Evolutionary conservation across 768 basidiomycete genomes (phyloP).

Genomic region (Rhizopogon rudus): DNA sequence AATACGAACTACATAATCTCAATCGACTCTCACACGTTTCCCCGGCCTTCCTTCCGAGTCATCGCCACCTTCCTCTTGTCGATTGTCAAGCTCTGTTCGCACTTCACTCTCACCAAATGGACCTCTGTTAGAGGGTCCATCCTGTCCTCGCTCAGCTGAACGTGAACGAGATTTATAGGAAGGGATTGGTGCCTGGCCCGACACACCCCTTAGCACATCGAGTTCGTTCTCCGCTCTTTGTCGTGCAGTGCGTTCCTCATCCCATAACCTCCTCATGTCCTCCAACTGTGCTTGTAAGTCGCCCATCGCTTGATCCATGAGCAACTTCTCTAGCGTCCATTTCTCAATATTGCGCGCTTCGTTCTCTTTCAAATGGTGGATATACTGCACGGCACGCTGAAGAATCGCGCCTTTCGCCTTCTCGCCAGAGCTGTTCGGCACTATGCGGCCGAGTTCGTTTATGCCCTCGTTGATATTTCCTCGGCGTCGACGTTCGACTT

Average conservation of each 20-base stretch:
- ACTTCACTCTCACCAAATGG: constrained; percentile 11
- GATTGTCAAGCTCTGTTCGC: constrained; percentile 17
- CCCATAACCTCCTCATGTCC: constrained; percentile 77
- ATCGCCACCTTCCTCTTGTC: constrained; percentile 14
- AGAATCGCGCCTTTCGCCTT: constrained; percentile 90
- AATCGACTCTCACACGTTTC: constrained; percentile 29
- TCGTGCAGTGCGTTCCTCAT: constrained; percentile 63
- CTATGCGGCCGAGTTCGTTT: constrained; percentile 82
- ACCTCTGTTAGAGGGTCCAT: constrained; percentile 6
- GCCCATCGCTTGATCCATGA: constrained; percentile 92
- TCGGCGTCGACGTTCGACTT: constrained; percentile 91
- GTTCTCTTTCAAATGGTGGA: constrained; percentile 87
- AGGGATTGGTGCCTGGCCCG: constrained; percentile 6
- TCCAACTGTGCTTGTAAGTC: constrained; percentile 81
- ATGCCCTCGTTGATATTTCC: constrained; percentile 98
- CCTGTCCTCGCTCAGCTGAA: constrained; percentile 23
- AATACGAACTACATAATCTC: constrained; percentile 7
- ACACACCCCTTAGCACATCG: constrained; percentile 42
- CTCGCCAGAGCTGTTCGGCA: constrained; percentile 84
- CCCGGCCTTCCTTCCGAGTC: constrained; percentile 21
- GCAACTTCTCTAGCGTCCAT: constrained; percentile 88
- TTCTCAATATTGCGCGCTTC: constrained; percentile 89
- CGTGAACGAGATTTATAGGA: constrained; percentile 19
- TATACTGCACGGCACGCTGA: constrained; percentile 83
- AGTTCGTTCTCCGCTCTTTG: constrained; percentile 63